These are phyloP conservation scores for Rhizopogon parksii DNA, from an alignment of 1,284 basidiomycete species.

Conservation along the genomic window DNA sequence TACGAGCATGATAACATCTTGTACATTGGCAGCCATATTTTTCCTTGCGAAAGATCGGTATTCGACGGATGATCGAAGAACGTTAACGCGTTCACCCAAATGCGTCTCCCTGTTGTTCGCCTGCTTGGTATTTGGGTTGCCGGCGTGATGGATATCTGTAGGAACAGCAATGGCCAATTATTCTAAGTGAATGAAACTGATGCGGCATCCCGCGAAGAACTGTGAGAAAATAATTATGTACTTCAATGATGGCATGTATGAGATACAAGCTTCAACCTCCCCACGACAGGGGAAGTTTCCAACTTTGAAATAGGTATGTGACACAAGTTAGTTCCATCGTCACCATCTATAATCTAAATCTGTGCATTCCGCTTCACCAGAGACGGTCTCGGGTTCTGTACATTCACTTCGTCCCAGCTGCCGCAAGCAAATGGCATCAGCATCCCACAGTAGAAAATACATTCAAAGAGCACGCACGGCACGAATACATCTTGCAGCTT, in stretches of 20 bases:
- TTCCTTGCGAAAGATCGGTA: too few relatives aligned
- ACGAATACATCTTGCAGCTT: constrained; percentile 47
- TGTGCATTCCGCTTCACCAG: constrained; percentile 18
- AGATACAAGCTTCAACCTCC: not conserved
- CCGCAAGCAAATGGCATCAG: constrained; percentile 1
- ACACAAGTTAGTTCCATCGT: not conserved
- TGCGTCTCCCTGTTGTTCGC: too few relatives aligned
- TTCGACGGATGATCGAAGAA: not conserved
- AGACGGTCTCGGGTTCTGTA: constrained; percentile 26
- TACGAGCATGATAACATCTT: constrained; percentile 65
- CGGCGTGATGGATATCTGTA: too few relatives aligned
- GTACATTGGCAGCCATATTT: constrained; percentile 48
- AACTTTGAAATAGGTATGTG: too few relatives aligned
- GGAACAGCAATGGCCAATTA: not conserved
- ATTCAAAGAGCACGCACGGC: constrained; percentile 30
- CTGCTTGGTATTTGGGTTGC: too few relatives aligned
- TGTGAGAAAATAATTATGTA: too few relatives aligned
- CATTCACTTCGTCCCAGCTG: constrained; percentile 37
- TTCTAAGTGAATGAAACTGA: not conserved
- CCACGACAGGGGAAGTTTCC: too few relatives aligned
- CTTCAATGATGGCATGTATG: too few relatives aligned
- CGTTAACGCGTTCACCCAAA: too few relatives aligned
- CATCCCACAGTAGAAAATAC: not conserved
- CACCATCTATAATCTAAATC: not conserved
- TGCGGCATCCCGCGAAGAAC: not conserved